Base-by-base conservation (phyloP, 2,329 filamentous ascomycete species). In the Colletotrichum musicola region DNA sequence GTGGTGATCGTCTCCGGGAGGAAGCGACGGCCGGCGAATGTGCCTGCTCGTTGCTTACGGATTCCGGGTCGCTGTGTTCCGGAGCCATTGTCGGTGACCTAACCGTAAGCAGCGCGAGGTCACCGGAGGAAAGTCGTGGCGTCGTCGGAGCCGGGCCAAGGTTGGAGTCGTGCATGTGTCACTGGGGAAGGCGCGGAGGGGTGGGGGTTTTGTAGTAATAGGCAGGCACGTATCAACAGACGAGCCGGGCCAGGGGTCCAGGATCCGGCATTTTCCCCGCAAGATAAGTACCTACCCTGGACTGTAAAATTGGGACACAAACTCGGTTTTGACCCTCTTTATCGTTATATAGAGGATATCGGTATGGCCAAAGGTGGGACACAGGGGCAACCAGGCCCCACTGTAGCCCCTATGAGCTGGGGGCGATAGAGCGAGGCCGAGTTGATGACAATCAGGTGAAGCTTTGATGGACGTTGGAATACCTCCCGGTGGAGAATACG, bases 191-290 rank as follows among this genome's bases (percentile, higher is more conserved):
- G 47, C 6, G 42, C 14, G 14, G 16, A 18, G 44, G 61, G 44
- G 61, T 64, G 60, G 53, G 64, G 60, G 60, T 66, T 66, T 62
- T 62, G 56, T 65, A 65, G 18, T 35, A 12, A 4, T 35, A 10
- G 30, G 10, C 30, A 35, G 30, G 30, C 30, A 35, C 30, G 30
- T 35, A 35, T 35, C 30, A 9, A 35, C 30, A 35, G 30, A 35
- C 10, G n/a, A 46, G 30, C 25, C 42, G 27, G 50, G 18, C 27
- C 44, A 42, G 51, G 30, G 58, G 58, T 66, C 58, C 50, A 42
- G 63, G 51, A 38, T 42, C 30, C 50, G 58, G 58, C 22, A 50
- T 20, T 18, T 42, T 51, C 35, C 59, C 59, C 59, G 58, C 58
- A 61, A 25, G n/a, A 13, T 12, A 20, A 10, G 30, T 35, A 35